Conservation (phyloP, 2,329 filamentous ascomycete genomes). For the Colletotrichum sp. region DNA sequence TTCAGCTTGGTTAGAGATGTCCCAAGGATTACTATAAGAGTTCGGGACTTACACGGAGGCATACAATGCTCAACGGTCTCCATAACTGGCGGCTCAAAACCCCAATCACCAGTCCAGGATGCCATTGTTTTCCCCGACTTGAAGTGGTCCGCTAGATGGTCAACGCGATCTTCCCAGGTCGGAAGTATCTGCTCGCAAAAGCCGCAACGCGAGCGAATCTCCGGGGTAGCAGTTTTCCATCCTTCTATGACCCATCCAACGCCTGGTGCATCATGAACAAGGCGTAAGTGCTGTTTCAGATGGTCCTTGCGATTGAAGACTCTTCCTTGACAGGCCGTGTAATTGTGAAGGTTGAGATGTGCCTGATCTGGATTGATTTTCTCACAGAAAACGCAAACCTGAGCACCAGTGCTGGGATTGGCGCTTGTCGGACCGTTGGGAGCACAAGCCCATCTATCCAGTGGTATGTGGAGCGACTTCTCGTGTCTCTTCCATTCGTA, state of each 20-base stretch:
- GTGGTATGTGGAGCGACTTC: constrained; percentile 68
- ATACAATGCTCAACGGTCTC: constrained; percentile 71
- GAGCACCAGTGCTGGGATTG: constrained; percentile 63
- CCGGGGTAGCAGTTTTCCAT: constrained; percentile 65
- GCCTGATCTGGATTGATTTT: constrained; percentile 56
- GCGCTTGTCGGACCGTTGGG: constrained; percentile 61
- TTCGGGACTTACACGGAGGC: constrained; percentile 59
- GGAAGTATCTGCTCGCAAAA: constrained; percentile 69
- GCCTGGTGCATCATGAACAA: constrained; percentile 69
- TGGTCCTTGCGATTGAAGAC: constrained; percentile 72
- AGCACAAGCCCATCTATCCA: constrained; percentile 70
- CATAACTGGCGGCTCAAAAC: constrained; percentile 66
- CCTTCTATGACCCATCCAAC: constrained; percentile 68
- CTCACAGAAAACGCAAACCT: constrained; percentile 66
- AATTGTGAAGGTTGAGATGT: constrained; percentile 65
- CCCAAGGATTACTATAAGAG: constrained; percentile 39
- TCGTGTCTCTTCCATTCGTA: constrained; percentile 77
- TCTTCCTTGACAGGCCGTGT: constrained; percentile 71
- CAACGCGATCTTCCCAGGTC: constrained; percentile 65
- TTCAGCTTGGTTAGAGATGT: constrained; percentile 42
- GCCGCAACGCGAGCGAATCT: constrained; percentile 68
- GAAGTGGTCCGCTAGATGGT: constrained; percentile 71
- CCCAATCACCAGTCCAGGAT: constrained; percentile 74
- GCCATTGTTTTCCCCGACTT: constrained; percentile 69
- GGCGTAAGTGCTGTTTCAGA: constrained; percentile 67